Conservation (phyloP, 441 rosid species). For the Omphalea diandra region DNA sequence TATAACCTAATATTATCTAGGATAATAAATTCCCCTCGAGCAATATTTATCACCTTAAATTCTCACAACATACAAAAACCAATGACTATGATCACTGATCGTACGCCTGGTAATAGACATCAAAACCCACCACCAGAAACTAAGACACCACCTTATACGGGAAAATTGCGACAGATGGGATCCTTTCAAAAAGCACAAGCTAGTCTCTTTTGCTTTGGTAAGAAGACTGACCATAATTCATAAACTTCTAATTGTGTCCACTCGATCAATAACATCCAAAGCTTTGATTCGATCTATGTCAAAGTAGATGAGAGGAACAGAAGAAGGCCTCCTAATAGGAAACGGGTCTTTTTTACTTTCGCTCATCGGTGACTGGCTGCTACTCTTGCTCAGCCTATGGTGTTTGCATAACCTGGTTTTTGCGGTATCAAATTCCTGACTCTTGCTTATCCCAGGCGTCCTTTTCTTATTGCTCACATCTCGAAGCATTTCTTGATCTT, state of each 20-base stretch:
- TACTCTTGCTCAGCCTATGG: conserved; percentile 87
- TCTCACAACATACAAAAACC: conserved; percentile 24
- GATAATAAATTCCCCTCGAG: conserved; percentile 20
- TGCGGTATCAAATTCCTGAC: conserved; percentile 80
- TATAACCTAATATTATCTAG: conserved; percentile 22
- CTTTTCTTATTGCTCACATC: conserved; percentile 81
- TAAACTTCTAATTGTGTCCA: conserved; percentile 67
- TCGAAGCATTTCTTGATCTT: conserved; percentile 93
- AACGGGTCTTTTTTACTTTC: conserved; percentile 62
- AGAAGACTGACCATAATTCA: conserved; percentile 19
- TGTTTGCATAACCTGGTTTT: conserved; percentile 60
- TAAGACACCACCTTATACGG: neutral
- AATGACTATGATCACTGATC: conserved; percentile 19
- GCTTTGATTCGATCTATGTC: conserved; percentile 78
- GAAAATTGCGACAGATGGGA: conserved; percentile 19
- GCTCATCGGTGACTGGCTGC: conserved; percentile 78
- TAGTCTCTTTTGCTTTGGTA: conserved; percentile 1
- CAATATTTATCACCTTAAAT: conserved; percentile 16
- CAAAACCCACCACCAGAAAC: conserved; percentile 6
- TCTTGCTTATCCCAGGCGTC: conserved; percentile 88
- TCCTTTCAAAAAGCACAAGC: neutral
- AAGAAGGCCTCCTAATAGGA: conserved; percentile 65
- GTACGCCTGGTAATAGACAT: neutral
- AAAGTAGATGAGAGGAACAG: conserved; percentile 69
- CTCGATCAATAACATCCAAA: conserved; percentile 86